Conservation (phyloP, 345 rosid genomes). For the Rhodamnia argentea region DNA sequence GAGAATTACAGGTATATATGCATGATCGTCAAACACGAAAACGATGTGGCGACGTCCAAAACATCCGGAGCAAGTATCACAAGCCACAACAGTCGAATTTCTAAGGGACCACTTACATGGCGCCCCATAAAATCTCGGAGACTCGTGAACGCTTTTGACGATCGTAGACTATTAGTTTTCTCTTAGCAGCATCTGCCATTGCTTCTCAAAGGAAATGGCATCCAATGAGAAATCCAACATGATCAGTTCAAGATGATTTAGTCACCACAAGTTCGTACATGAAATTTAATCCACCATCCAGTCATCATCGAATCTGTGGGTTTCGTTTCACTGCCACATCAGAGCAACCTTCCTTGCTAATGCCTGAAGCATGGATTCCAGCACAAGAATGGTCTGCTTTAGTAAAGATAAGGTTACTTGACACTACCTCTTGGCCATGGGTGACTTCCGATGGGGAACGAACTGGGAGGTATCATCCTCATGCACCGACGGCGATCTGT, state of each 20-base stretch:
- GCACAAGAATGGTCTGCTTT: neutral
- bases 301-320: neutral
- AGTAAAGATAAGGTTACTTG: neutral
- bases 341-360: neutral
- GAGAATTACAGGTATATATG: neutral
- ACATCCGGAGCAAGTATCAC: neutral
- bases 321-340: neutral
- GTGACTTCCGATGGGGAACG: neutral
- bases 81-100: neutral
- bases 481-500: conserved; percentile 6
- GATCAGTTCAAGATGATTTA: neutral
- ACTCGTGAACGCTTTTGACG: neutral
- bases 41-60: neutral
- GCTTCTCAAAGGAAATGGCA: neutral
- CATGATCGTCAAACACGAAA: neutral
- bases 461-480: neutral
- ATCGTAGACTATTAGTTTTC: neutral
- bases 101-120: neutral
- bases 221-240: neutral
- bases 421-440: neutral
- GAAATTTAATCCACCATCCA: neutral
- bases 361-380: neutral
- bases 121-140: neutral
- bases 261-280: neutral
- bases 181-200: neutral